Evolutionary conservation across 768 basidiomycete genomes (phyloP), one percentile per base, ranked within the genome.

Genomic region (Serendipita sp.): DNA sequence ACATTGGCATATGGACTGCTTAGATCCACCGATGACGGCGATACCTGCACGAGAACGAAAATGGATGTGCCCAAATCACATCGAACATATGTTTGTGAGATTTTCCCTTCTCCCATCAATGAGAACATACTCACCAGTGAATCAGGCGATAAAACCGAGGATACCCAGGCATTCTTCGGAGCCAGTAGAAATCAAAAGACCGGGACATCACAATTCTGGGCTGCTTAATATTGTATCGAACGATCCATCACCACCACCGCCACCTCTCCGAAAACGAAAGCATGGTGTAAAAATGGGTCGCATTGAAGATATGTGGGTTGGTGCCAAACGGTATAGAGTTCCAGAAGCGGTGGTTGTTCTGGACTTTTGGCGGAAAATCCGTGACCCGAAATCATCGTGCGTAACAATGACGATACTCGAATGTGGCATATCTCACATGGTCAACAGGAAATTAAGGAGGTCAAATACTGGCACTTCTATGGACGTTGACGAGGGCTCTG

Each of bases 21-120:
- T 98, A 30, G 86, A 90, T 68, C 96, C 95, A 16, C 96, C 96
- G 5, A 75, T 95, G 64, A 76, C 86, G 24, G 79, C 79, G 42
- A 85, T 98, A 81, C 96, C 96, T 2, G 79, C 86, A 13, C 82
- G 86, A 63, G 83, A 82, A 67, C 88, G 85, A 77, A 96, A 94
- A 72, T 99, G 95, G 94, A 96, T 95, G 93, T 99, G 96, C 72
- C 96, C 96, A 5, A 91, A 95, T 69, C 96, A 99, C 70, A 85
- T 83, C n/a, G 93, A 96, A 66, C 82, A 84, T 63, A 79, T 85
- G 61, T 72, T 89, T 64, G 94, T 95, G 70, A 73, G 90, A 76
- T 4, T 60, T 38, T 38, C n/a, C n/a, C 34, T 38, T 38, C 34
- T 38, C 14, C 53, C 33, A 20, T 65, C 43, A 3, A 24, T 7